These are phyloP conservation scores for Wickerhamomyces sp. DNA, from an alignment of 1,139 yeast species.

Conservation along the genomic window DNA sequence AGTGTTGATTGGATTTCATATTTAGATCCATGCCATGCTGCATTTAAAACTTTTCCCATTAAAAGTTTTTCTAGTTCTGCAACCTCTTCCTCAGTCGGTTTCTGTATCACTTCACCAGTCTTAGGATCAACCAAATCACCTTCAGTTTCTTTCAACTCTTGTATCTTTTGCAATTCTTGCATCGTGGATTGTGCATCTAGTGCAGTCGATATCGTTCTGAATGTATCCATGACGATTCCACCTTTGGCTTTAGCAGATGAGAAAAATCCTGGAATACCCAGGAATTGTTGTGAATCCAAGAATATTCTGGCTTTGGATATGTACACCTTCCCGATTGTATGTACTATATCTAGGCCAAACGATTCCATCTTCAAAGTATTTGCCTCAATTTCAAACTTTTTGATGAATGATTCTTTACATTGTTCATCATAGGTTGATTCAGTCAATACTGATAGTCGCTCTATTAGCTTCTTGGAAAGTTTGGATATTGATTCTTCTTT, in stretches of 20 bases:
- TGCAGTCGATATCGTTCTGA: constrained; percentile 80
- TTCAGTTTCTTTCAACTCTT: constrained; percentile 46
- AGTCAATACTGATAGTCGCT: constrained; percentile 69
- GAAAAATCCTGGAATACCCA: constrained; percentile 84
- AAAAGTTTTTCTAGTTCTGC: constrained; percentile 83
- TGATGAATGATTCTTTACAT: constrained; percentile 62
- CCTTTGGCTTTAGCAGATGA: constrained; percentile 85
- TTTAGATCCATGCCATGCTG: constrained; percentile 94
- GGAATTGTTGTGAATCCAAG: constrained; percentile 65
- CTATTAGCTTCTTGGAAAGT: constrained; percentile 58
- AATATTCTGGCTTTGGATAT: constrained; percentile 57
- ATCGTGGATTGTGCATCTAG: constrained; percentile 86
- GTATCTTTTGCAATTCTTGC: constrained; percentile 74
- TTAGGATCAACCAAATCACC: constrained; percentile 35
- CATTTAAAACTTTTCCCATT: constrained; percentile 87
- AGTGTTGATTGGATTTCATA: constrained; percentile 87
- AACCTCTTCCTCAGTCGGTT: constrained; percentile 74
- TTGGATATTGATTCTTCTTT: constrained; percentile 69
- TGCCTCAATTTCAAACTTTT: constrained; percentile 76
- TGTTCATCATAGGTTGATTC: constrained; percentile 75
- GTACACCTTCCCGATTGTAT: constrained; percentile 78
- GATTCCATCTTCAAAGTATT: constrained; percentile 89
- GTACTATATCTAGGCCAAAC: constrained; percentile 86
- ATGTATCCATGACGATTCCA: constrained; percentile 77
- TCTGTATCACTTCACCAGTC: constrained; percentile 39